Conservation (phyloP, 2,329 filamentous ascomycete species). For the Hypoxylon sp. region DNA sequence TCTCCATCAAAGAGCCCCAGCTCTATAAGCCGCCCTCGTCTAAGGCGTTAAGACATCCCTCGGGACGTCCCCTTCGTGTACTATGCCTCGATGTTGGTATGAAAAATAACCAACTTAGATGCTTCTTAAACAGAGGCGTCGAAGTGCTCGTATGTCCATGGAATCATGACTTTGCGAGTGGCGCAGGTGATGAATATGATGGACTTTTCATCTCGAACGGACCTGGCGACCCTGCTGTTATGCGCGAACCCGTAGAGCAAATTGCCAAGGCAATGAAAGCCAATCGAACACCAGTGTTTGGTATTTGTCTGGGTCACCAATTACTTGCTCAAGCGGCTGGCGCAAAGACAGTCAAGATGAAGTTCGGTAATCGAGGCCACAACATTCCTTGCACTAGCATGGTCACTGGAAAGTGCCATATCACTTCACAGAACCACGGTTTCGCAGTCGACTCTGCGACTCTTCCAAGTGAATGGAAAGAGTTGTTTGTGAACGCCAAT, state of each 20-base stretch:
- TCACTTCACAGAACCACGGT: constrained; percentile 98
- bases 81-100: constrained; percentile 96
- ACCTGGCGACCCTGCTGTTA: constrained; percentile 91
- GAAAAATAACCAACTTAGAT: constrained; percentile 98
- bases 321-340: constrained; percentile 90
- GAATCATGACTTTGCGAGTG: constrained; percentile 89
- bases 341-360: constrained; percentile 93
- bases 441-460: constrained; percentile 89
- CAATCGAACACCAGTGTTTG: constrained; percentile 89
- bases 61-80: constrained; percentile 87
- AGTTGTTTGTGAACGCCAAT: constrained; percentile 98
- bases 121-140: constrained; percentile 89
- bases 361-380: constrained; percentile 98
- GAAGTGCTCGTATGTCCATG: constrained; percentile 96
- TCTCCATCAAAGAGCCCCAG: constrained; percentile 89
- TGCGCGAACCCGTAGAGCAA: constrained; percentile 84
- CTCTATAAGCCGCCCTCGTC: constrained; percentile 83
- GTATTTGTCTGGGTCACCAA: constrained; percentile 97
- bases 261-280: constrained; percentile 82
- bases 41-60: constrained; percentile 85
- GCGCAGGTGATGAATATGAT: constrained; percentile 88
- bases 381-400: constrained; percentile 98
- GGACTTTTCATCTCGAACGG: constrained; percentile 98
- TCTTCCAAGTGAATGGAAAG: constrained; percentile 85
- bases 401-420: constrained; percentile 96